Evolutionary conservation across 1,284 basidiomycete species (phyloP).

Genomic region (Naganishia albida): DNA sequence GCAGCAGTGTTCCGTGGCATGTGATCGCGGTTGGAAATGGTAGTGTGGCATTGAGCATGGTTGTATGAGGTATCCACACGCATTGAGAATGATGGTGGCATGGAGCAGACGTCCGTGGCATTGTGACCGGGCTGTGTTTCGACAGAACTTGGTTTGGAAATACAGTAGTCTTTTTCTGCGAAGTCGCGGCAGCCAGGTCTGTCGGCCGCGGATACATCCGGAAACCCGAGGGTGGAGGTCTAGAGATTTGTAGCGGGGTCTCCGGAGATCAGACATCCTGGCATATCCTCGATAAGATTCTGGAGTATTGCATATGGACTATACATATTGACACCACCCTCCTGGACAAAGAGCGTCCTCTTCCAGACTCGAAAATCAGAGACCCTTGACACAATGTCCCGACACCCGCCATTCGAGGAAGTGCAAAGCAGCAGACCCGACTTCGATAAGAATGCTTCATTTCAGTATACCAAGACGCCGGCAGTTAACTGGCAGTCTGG

Average conservation of each 20-base stretch:
- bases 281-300: not conserved
- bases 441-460: constrained; percentile 36
- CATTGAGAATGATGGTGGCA: not conserved
- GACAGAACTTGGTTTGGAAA: too few species aligned
- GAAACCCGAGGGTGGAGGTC: not conserved
- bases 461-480: constrained; percentile 55
- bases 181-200: not conserved
- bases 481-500: constrained; percentile 62
- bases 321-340: too few species aligned
- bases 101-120: not conserved
- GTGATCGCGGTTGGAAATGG: not conserved
- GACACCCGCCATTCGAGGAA: constrained; percentile 39
- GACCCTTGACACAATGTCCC: not conserved
- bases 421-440: constrained; percentile 46
- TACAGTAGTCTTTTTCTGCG: too few species aligned
- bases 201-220: constrained; percentile 11
- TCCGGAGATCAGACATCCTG: constrained; percentile 15
- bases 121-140: too few species aligned
- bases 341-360: not conserved
- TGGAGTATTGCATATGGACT: too few species aligned
- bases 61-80: not conserved
- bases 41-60: not conserved
- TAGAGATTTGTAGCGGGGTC: not conserved
- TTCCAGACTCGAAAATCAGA: not conserved
- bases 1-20: not conserved